These are phyloP conservation scores for Skeletonema grethae DNA, from an alignment of 108 stramenopile genomes.

Conservation along the genomic window DNA sequence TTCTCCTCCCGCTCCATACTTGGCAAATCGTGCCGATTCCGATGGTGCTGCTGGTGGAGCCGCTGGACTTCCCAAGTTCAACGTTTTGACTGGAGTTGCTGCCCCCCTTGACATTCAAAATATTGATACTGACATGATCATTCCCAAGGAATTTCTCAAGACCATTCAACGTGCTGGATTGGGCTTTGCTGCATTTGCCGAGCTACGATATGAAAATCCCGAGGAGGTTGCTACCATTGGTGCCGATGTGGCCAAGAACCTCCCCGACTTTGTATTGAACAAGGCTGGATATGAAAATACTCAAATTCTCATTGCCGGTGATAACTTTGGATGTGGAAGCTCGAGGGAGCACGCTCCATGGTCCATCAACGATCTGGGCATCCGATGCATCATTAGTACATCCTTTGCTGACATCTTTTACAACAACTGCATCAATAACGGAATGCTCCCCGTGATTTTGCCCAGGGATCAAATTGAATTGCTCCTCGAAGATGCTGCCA, in stretches of 20 bases:
- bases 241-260: conserved; percentile 74
- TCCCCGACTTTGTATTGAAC: conserved; percentile 86
- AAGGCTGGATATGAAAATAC: conserved; percentile 79
- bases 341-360: conserved; percentile 95
- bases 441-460: conserved; percentile 91
- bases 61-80: conserved; percentile 79
- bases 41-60: conserved; percentile 21
- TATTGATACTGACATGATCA: conserved; percentile 97
- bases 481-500: conserved; percentile 71
- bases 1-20: conserved; percentile 80
- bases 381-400: conserved; percentile 89
- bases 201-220: conserved; percentile 87
- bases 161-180: conserved; percentile 93
- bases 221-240: conserved; percentile 88
- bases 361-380: conserved; percentile 93
- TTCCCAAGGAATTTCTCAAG: conserved; percentile 95
- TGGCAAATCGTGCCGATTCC: conserved; percentile 21
- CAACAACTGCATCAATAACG: conserved; percentile 98
- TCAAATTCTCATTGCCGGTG: conserved; percentile 88
- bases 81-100: conserved; percentile 71
- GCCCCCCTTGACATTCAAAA: conserved; percentile 94
- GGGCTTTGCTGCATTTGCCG: conserved; percentile 93
- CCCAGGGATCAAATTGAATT: conserved; percentile 72
- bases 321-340: conserved; percentile 94
- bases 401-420: conserved; percentile 96